Evolutionary conservation across 2,329 filamentous ascomycete species (phyloP).

Genomic region (Chalaropsis thielavioides): DNA sequence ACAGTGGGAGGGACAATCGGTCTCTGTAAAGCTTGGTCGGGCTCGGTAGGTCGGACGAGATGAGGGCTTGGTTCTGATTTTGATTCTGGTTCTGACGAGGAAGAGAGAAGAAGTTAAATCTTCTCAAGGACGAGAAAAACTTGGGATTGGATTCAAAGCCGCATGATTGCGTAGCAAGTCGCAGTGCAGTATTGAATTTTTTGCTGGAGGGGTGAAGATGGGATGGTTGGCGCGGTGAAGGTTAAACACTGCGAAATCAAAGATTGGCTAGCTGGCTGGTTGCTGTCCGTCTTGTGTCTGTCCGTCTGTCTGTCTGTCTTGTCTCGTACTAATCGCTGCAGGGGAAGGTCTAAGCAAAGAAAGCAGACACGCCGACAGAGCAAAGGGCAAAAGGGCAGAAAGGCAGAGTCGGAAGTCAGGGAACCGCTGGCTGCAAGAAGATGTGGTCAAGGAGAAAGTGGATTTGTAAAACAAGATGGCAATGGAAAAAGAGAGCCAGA

Average conservation of each 20-base stretch:
- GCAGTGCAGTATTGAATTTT: background rate
- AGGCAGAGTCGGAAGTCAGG: background rate
- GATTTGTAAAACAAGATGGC: background rate
- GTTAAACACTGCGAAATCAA: background rate
- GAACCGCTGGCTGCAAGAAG: background rate
- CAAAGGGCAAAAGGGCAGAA: background rate
- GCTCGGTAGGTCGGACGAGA: background rate
- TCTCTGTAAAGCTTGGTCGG: background rate
- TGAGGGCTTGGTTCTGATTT: background rate
- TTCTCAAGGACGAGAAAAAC: constrained; percentile 13
- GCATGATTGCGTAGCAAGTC: constrained; percentile 9
- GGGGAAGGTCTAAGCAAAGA: background rate
- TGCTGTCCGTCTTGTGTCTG: too few relatives aligned
- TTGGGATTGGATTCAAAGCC: constrained; percentile 12
- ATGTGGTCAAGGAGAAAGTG: background rate
- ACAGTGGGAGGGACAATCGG: background rate
- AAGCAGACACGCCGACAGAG: background rate
- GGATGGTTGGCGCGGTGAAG: background rate
- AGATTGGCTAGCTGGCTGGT: background rate
- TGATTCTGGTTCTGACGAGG: background rate
- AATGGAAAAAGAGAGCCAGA: background rate
- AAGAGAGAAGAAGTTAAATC: constrained; percentile 10
- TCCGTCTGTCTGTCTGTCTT: too few relatives aligned
- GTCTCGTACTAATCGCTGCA: background rate
- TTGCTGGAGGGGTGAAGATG: background rate